Base-by-base conservation (phyloP, 2,329 filamentous ascomycete genomes). In the Gnomoniopsis sp. region DNA sequence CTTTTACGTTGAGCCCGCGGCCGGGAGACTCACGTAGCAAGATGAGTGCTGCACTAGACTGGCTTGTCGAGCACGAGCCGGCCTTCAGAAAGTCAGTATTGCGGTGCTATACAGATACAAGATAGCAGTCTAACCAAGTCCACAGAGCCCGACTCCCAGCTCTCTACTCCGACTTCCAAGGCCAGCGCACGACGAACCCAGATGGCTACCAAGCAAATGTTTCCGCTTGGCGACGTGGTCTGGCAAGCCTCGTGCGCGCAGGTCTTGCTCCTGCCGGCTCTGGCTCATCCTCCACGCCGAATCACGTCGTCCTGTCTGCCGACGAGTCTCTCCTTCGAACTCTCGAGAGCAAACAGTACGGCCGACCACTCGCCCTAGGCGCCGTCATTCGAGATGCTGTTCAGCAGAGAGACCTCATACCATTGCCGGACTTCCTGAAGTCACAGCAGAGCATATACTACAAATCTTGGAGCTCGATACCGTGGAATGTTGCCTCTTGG, bases 341-440 rank as follows among this genome's bases (percentile, higher is more conserved):
- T 38, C 77, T 99, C 55, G 88, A 93, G 64, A 89, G 82, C 51
- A 86, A 86, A 48, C 87, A 93, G 66, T 93, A 86, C 72, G 95
- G 95, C 2, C 83, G 87, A 49, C 95, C 95, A 1, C 80, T 93
- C 11, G 91, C 90, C 3, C 77, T 99, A 1, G 89, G 89, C 1
- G 85, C 87, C 3, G 95, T 93, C 6, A 78, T 98, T 51, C 75
- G 76, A 33, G 93, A 98, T 66, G 89, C 90, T 0, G 75, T 95
- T 1, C 77, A 81, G 53, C 84, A 80, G 47, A 85, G 81, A 49
- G 86, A 88, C 48, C 83, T 96, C 71, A 77, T 96, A 14, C 85
- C 88, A 0, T 68, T 93, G 12, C 75, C 83, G 15, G 81, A 88
- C 11, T 99, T 96, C 66, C 72, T 89, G 55, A 70, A 68, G 3